Evolutionary conservation across 768 basidiomycete species (phyloP), one percentile per base, ranked within the genome.

Genomic region (Xerocomellus chrysenteron): DNA sequence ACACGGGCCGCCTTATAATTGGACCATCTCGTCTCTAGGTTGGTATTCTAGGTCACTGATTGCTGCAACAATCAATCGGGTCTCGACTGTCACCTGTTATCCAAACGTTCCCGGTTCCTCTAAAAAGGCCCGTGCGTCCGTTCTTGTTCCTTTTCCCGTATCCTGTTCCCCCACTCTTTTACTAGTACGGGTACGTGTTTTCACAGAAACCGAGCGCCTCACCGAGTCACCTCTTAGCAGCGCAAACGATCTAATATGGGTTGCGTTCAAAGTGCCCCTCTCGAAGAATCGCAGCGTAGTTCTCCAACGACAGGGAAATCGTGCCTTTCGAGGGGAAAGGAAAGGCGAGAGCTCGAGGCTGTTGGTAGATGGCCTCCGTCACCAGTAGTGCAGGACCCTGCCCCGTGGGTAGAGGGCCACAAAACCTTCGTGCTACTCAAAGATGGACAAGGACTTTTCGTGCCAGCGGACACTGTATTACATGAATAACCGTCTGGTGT

Each of bases 381-480:
- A 17, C 52, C 55, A 19, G 57, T 53, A 30, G 50, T 50, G n/a
- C 36, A 50, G 19, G 64, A 59, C n/a, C 50, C 61, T n/a, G 50
- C 57, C 6, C 68, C 66, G 39, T 75, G 73, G 74, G 58, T 71
- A 13, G 44, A 60, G 21, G 69, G 64, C 3, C 68, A 66, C 40
- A 54, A 60, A 47, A 61, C 71, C 41, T 58, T 73, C 13, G 62
- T 57, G 7, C 43, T 63, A 9, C 64, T 70, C 39, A 56, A 68
- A 24, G 71, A 72, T 24, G 73, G 74, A 11, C 56, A 57, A 33
- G 55, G 45, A 43, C 17, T 55, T 47, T 60, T 60, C 36, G 47
- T 65, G 30, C 43, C 53, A 43, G 41, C 46, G 30, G 54, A 62
- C 42, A 47, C 33, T 19, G 32, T 35, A 35, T 24, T 28, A 5